Conservation (phyloP, 208 protist species). For the Acanthamoeba culbertsoni region DNA sequence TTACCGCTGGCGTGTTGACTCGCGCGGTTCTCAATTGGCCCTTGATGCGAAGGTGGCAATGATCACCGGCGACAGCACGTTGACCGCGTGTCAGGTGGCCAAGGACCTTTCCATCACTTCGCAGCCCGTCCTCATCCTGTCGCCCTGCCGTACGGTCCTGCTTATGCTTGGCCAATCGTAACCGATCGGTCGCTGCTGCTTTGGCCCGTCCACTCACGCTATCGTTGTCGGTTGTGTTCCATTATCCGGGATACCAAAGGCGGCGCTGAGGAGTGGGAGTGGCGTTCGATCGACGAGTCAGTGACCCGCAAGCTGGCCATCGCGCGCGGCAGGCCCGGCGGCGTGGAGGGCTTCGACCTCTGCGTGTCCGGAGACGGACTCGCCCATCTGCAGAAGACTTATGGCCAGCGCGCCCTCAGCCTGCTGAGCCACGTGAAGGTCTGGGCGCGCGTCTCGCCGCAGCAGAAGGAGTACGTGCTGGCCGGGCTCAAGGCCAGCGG, state of each 20-base stretch:
- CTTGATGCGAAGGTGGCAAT: conserved; percentile 93
- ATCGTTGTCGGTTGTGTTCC: not conserved
- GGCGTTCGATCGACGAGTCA: not conserved
- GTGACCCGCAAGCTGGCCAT: not conserved
- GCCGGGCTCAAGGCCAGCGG: conserved; percentile 66
- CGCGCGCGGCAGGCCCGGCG: not conserved
- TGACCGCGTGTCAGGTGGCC: conserved; percentile 96
- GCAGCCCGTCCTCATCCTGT: conserved; percentile 44
- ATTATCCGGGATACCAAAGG: not conserved
- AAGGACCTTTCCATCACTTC: conserved; percentile 78
- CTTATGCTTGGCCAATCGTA: not conserved
- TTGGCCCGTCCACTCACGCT: not conserved
- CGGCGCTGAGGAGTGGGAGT: not conserved
- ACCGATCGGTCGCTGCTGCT: not conserved
- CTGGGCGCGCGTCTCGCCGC: conserved; percentile 76
- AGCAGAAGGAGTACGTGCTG: conserved; percentile 82
- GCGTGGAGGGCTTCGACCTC: not conserved
- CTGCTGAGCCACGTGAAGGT: not conserved
- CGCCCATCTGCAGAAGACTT: not conserved
- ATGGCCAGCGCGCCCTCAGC: not conserved
- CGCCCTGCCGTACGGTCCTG: not conserved
- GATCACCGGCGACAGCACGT: conserved; percentile 97
- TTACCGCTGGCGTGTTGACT: too few species aligned
- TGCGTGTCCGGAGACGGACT: conserved; percentile 15
- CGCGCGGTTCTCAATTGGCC: too few species aligned